A percentile compares a stretch with the other conserved stretches of the same genome.
These are phyloP conservation scores for Xylariales sp. DNA, from an alignment of 2,329 filamentous ascomycete species.

Conservation along the genomic window DNA sequence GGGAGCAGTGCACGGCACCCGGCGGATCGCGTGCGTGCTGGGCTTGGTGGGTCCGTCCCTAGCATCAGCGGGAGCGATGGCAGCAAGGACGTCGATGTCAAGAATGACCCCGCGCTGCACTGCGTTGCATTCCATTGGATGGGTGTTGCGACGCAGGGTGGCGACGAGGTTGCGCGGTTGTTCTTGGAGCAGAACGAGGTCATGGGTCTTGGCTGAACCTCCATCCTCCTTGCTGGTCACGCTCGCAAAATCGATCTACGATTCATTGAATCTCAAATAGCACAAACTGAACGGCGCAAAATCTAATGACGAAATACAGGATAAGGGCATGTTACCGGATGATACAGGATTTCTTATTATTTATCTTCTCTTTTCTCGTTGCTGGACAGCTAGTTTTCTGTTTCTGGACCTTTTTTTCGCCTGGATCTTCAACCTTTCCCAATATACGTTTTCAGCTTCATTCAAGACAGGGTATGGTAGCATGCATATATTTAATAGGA, in stretches of 20 bases:
- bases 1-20: slow-evolving; percentile 28
- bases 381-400: background rate
- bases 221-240: background rate
- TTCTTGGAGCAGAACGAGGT: slow-evolving; percentile 67
- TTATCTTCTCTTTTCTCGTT: background rate
- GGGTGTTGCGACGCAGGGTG: slow-evolving; percentile 81
- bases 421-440: no score
- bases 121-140: slow-evolving; percentile 97
- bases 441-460: no score
- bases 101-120: slow-evolving; percentile 83
- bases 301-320: background rate
- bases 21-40: slow-evolving; percentile 23
- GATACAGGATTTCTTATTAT: background rate
- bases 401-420: background rate
- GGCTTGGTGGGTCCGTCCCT: slow-evolving; percentile 21
- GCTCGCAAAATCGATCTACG: no score
- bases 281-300: background rate
- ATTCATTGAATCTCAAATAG: no score
- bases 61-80: slow-evolving; percentile 23
- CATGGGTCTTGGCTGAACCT: slow-evolving; percentile 18
- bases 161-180: slow-evolving; percentile 77
- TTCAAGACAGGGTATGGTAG: no score
- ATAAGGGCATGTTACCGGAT: background rate
- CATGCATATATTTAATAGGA: no score
- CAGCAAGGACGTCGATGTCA: slow-evolving; percentile 41